Evolutionary conservation across 1,139 yeast species (phyloP).

Genomic region (Williopsis jadinii): DNA sequence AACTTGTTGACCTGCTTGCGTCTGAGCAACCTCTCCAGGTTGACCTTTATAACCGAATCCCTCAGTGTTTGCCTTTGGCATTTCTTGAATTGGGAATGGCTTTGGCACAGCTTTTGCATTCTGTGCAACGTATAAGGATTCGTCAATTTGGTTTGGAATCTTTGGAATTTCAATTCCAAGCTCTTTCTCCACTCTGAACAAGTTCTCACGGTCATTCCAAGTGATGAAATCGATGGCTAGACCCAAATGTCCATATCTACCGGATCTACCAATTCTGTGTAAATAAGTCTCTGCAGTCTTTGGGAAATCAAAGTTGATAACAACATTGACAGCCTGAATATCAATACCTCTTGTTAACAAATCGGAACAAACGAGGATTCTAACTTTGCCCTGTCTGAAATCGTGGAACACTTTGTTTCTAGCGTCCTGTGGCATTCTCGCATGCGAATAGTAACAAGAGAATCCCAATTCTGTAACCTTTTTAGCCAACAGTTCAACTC

Average conservation of each 20-base stretch:
- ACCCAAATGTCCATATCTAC: conserved; percentile 98
- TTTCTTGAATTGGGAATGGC: conserved; percentile 65
- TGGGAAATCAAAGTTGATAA: conserved; percentile 96
- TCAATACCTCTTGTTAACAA: conserved; percentile 97
- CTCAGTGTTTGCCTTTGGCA: conserved; percentile 29
- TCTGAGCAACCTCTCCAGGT: conserved; percentile 26
- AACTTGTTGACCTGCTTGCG: conserved; percentile 11
- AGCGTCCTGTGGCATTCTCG: conserved; percentile 95
- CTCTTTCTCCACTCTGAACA: conserved; percentile 94
- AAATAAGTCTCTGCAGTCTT: conserved; percentile 95
- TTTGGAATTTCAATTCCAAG: conserved; percentile 97
- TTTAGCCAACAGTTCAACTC: conserved; percentile 92
- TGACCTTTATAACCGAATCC: conserved; percentile 47
- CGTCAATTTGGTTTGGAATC: conserved; percentile 87
- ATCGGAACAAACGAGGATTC: conserved; percentile 96
- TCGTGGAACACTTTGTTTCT: conserved; percentile 98
- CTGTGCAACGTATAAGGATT: conserved; percentile 81
- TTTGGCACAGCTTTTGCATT: conserved; percentile 72
- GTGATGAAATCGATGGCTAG: conserved; percentile 93
- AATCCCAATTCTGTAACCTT: conserved; percentile 95
- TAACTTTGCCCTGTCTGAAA: conserved; percentile 95
- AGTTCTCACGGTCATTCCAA: conserved; percentile 92
- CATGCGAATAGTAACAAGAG: conserved; percentile 96
- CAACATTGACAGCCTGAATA: conserved; percentile 98
- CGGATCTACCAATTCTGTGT: conserved; percentile 99